Percentiles rank a stretch among this genome's conserved stretches.
These are phyloP conservation scores for Helianthus annuus DNA, from an alignment of 129 eudicot genomes.

Conservation along the genomic window HanXRQr2.0-SUNRISE NC_035441.2:188052819-188053318, in stretches of 20 bases:
- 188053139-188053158: constrained; percentile 49
- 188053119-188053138: constrained; percentile 41
- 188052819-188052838: background rate
- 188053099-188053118: constrained; percentile 65
- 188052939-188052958: constrained; percentile 35
- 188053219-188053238: background rate
- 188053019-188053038: constrained; percentile 46
- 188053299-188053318: constrained; percentile 50
- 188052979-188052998: constrained; percentile 43
- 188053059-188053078: constrained; percentile 59
- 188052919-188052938: constrained; percentile 53
- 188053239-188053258: constrained; percentile 15
- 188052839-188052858: background rate
- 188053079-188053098: constrained; percentile 66
- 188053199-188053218: background rate
- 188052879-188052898: constrained; percentile 6
- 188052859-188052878: background rate
- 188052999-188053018: constrained; percentile 54
- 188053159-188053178: constrained; percentile 8
- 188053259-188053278: constrained; percentile 53
- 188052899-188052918: constrained; percentile 60
- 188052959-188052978: constrained; percentile 27
- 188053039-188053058: constrained; percentile 62
- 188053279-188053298: constrained; percentile 37
- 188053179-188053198: background rate